Percentiles rank a stretch among this genome's conserved stretches.
Conservation (phyloP, 352 stramenopile species). For the Phytopythium mirpurense region DNA sequence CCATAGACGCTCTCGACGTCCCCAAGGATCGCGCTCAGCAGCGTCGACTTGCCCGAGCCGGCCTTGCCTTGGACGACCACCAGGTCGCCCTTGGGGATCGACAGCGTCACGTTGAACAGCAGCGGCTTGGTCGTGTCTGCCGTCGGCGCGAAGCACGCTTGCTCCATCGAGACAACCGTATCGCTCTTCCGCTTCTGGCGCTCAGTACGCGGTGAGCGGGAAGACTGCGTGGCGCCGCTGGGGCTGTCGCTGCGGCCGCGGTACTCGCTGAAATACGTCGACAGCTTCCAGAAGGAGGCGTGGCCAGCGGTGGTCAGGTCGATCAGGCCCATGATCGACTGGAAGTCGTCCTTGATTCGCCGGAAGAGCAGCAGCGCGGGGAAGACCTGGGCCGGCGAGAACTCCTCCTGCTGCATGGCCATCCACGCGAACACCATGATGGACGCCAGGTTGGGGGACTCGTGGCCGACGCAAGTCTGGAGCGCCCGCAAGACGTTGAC, state of each 20-base stretch:
- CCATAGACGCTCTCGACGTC: conserved; percentile 38
- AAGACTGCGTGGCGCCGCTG: too few species aligned
- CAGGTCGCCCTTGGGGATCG: conserved; percentile 37
- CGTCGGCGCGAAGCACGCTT: conserved; percentile 38
- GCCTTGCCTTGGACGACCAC: conserved; percentile 55
- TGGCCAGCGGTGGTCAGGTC: conserved; percentile 19
- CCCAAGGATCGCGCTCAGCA: conserved; percentile 46
- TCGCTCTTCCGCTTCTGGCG: conserved; percentile 3
- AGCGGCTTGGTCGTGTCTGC: conserved; percentile 29
- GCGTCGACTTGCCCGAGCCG: conserved; percentile 57
- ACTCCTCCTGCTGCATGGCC: conserved; percentile 18
- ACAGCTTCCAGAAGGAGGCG: conserved; percentile 19
- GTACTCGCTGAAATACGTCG: conserved; percentile 14
- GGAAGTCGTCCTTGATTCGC: conserved; percentile 26
- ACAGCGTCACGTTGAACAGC: conserved; percentile 45
- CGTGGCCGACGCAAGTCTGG: conserved; percentile 23
- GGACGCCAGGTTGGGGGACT: conserved; percentile 28
- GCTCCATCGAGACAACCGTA: conserved; percentile 28
- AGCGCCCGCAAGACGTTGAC: conserved; percentile 19
- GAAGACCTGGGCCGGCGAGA: conserved; percentile 29
- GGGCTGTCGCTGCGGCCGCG: neutral
- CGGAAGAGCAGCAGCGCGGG: conserved; percentile 28
- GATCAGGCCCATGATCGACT: conserved; percentile 19
- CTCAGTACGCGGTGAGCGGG: too few species aligned
- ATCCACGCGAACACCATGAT: conserved; percentile 36